Evolutionary conservation across 2,329 filamentous ascomycete genomes (phyloP).

Genomic region (Helotiales sp.): DNA sequence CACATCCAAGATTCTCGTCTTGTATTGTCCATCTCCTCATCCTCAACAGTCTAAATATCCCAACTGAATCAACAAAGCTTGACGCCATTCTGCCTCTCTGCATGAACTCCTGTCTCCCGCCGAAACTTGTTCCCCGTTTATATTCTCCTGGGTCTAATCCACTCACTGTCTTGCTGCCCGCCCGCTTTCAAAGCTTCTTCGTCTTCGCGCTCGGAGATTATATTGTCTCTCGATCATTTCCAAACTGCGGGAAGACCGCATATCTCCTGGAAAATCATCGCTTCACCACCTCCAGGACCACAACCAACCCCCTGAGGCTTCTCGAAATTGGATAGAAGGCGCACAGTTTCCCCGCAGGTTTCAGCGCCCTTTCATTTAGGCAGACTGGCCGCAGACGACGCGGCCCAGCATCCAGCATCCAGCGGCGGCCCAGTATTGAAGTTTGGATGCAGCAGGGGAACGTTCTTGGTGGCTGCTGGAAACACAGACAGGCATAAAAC

Average conservation of each 20-base stretch:
- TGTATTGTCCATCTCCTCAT: background rate
- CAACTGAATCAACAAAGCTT: background rate
- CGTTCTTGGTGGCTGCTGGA: conserved; percentile 7
- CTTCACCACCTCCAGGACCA: background rate
- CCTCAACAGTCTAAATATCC: no score
- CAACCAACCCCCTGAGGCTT: conserved; percentile 2
- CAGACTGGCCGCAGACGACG: background rate
- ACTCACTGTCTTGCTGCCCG: no score
- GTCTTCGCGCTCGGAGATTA: conserved; percentile 17
- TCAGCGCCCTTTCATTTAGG: conserved; percentile 21
- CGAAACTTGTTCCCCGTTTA: conserved; percentile 10
- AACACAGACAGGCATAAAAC: conserved; percentile 4
- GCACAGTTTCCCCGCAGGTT: conserved; percentile 26
- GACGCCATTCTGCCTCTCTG: conserved; percentile 7
- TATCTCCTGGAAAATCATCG: background rate
- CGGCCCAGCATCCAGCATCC: conserved; percentile 8
- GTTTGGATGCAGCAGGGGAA: conserved; percentile 17
- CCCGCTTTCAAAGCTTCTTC: conserved; percentile 16
- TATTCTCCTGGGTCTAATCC: conserved; percentile 11
- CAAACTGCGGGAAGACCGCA: conserved; percentile 12
- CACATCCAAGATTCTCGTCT: background rate
- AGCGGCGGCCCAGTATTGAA: conserved; percentile 2
- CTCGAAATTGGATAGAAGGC: conserved; percentile 19
- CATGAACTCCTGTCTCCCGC: conserved; percentile 14
- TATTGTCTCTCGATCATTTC: conserved; percentile 24